Conservation (phyloP, 331 rosid genomes). For the Quercus lobata region DNA sequence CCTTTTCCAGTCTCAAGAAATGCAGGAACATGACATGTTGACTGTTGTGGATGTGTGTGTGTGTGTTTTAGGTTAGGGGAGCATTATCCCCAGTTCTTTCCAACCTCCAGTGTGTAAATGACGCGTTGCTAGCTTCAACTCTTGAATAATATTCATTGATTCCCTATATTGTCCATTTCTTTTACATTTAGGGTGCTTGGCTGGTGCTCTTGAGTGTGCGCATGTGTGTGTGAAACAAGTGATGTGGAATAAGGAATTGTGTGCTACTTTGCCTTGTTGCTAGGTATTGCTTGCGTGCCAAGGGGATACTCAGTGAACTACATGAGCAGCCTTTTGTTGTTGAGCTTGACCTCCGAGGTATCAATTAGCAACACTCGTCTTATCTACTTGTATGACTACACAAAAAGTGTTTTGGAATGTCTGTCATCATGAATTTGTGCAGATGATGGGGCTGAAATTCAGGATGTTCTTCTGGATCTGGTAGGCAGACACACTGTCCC, state of each 20-base stretch:
- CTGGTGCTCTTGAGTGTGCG: too few relatives aligned
- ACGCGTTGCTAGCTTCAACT: too few relatives aligned
- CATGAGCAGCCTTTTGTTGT: conserved; percentile 70
- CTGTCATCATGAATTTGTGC: background rate
- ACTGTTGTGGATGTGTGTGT: too few relatives aligned
- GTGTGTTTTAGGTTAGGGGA: too few relatives aligned
- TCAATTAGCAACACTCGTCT: background rate
- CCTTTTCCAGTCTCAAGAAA: background rate
- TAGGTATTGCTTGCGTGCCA: conserved; percentile 80
- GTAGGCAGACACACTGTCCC: conserved; percentile 80
- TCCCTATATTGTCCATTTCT: too few relatives aligned
- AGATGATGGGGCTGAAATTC: conserved; percentile 84
- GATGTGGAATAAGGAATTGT: background rate
- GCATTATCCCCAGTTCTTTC: too few relatives aligned
- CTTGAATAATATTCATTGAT: too few relatives aligned
- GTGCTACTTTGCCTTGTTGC: background rate
- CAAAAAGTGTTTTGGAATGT: background rate
- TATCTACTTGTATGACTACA: background rate
- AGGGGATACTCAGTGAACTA: conserved; percentile 59
- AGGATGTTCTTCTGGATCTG: conserved; percentile 66
- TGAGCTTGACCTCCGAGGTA: conserved; percentile 90
- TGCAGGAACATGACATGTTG: background rate
- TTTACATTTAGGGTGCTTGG: too few relatives aligned
- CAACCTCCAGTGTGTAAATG: too few relatives aligned
- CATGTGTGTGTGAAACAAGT: background rate